phyloP scores from a whole-genome alignment of 1,284 basidiomycete species.

The Trichosporon ovoides region DNA sequence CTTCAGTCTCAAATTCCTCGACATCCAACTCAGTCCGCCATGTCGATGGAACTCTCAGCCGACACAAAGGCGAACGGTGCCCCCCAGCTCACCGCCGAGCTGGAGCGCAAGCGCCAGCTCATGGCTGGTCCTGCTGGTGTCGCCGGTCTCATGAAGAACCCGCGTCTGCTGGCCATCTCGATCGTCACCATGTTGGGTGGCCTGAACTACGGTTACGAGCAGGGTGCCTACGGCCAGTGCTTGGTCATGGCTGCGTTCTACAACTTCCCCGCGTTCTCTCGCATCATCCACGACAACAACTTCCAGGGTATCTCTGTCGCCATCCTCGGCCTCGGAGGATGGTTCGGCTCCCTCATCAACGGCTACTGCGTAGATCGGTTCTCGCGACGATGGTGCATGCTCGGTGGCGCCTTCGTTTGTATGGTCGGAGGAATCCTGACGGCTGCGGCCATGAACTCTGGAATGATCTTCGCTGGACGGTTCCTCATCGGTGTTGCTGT shows the following conservation, averaged over 20 bases:
- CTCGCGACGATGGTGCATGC: conserved; percentile 23
- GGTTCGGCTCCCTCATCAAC: conserved; percentile 26
- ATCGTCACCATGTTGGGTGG: conserved; percentile 23
- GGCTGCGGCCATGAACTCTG: conserved; percentile 18
- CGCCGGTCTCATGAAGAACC: conserved; percentile 20
- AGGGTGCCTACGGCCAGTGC: conserved; percentile 22
- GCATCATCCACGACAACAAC: conserved; percentile 14
- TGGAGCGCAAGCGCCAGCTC: conserved; percentile 10
- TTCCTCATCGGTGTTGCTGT: conserved; percentile 47
- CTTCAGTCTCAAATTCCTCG: background rate
- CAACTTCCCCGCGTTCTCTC: conserved; percentile 11
- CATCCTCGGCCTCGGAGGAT: conserved; percentile 24
- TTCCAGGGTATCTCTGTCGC: conserved; percentile 24
- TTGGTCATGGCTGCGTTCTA: conserved; percentile 24
- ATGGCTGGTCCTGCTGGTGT: conserved; percentile 20
- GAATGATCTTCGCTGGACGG: conserved; percentile 23
- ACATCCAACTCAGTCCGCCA: background rate
- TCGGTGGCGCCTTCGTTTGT: conserved; percentile 23
- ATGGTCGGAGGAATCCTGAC: conserved; percentile 24
- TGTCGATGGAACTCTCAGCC: background rate
- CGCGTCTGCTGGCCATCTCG: conserved; percentile 18
- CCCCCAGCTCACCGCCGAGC: conserved; percentile 4
- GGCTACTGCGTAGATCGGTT: conserved; percentile 24
- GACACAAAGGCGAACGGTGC: background rate
- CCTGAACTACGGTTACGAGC: conserved; percentile 24